These are phyloP conservation scores for Talaromyces wortmannii DNA, from an alignment of 495 filamentous ascomycete genomes.

Conservation along the genomic window DNA sequence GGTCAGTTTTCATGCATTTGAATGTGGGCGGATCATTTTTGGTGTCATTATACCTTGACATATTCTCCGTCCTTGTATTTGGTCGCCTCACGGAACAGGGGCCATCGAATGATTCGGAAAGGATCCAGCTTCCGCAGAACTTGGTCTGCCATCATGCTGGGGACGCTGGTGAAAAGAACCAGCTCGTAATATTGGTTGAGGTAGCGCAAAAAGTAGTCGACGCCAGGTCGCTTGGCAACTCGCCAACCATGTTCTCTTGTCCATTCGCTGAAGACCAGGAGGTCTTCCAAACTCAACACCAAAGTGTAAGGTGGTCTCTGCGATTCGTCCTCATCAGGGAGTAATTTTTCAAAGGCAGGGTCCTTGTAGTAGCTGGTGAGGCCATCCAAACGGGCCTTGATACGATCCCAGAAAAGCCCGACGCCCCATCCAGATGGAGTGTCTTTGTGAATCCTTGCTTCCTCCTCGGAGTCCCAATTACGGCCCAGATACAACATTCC, in stretches of 20 bases:
- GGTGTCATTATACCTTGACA: conserved; percentile 67
- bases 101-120: conserved; percentile 94
- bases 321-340: conserved; percentile 79
- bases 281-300: conserved; percentile 85
- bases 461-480: conserved; percentile 76
- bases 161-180: conserved; percentile 86
- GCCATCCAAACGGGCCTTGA: conserved; percentile 63
- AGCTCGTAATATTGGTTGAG: conserved; percentile 96
- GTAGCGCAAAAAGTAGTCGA: conserved; percentile 96
- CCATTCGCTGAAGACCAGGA: conserved; percentile 93
- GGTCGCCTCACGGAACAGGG: conserved; percentile 89
- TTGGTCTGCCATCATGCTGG: conserved; percentile 73
- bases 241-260: conserved; percentile 90
- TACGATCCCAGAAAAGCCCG: conserved; percentile 69
- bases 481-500: conserved; percentile 68
- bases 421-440: conserved; percentile 69
- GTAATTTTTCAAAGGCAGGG: conserved; percentile 86
- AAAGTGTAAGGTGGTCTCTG: conserved; percentile 87
- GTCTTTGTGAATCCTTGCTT: conserved; percentile 56
- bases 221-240: conserved; percentile 86
- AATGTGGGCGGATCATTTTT: neutral
- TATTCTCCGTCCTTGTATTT: conserved; percentile 93
- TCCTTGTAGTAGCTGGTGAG: conserved; percentile 89
- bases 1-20: neutral
- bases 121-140: conserved; percentile 91